phyloP scores from a whole-genome alignment of 1,139 yeast genomes.

The Casaregolazyma lundiana region DNA sequence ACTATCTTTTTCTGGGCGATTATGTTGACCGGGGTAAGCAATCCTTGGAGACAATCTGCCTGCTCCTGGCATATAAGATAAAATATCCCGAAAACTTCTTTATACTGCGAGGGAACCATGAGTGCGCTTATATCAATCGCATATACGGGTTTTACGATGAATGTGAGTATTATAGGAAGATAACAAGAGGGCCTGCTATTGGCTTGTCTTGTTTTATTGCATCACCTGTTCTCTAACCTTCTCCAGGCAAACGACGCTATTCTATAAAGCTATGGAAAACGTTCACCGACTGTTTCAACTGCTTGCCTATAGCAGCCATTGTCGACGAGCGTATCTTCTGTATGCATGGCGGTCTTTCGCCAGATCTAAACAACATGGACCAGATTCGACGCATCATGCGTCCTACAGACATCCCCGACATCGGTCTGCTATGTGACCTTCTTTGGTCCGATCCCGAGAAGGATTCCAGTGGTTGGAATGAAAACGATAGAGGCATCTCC shows the following conservation, averaged over 20 bases:
- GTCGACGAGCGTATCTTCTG: conserved; percentile 96
- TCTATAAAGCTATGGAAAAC: conserved; percentile 97
- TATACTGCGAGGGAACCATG: conserved; percentile 93
- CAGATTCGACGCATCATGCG: conserved; percentile 98
- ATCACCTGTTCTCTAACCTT: conserved; percentile 8
- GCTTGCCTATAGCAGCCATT: conserved; percentile 96
- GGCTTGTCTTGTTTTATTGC: conserved; percentile 5
- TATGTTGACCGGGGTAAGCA: conserved; percentile 98
- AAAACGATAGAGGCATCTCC: conserved; percentile 96
- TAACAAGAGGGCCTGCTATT: neutral
- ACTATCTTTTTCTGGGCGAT: conserved; percentile 91
- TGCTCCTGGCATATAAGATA: conserved; percentile 88
- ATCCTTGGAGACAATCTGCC: conserved; percentile 88
- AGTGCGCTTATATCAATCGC: conserved; percentile 94
- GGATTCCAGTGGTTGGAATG: conserved; percentile 97
- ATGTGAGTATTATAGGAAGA: conserved; percentile 39
- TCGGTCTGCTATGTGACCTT: conserved; percentile 89
- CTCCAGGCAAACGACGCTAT: conserved; percentile 66
- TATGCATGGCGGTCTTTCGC: conserved; percentile 98
- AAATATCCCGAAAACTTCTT: conserved; percentile 97
- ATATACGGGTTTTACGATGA: conserved; percentile 97
- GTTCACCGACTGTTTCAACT: conserved; percentile 95
- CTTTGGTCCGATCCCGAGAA: conserved; percentile 98
- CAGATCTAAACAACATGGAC: conserved; percentile 95
- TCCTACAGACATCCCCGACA: conserved; percentile 98